phyloP scores from a whole-genome alignment of 164 flowering plant species.

The Hamamelis virginiana region DNA sequence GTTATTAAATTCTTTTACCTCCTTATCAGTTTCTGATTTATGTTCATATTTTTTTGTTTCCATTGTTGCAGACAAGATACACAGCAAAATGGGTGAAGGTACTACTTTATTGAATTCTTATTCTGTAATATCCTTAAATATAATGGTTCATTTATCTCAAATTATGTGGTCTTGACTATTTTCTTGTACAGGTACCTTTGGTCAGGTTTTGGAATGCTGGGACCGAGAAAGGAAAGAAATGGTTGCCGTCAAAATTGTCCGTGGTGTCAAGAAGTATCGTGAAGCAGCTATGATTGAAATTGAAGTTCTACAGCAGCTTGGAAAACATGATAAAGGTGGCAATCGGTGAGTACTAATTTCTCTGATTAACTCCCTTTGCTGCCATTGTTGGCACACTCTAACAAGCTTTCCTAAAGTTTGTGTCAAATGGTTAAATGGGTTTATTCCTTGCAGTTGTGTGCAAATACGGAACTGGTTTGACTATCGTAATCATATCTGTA shows the following conservation, averaged over 20 bases:
- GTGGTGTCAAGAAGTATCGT: conserved; percentile 85
- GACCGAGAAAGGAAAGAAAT: conserved; percentile 84
- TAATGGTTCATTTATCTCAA: not conserved
- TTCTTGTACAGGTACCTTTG: conserved; percentile 77
- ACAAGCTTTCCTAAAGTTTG: conserved; percentile 13
- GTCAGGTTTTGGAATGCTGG: conserved; percentile 98
- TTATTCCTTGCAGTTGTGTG: conserved; percentile 99
- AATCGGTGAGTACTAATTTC: conserved; percentile 57
- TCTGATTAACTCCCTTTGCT: not conserved
- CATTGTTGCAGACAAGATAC: conserved; percentile 62
- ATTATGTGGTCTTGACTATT: not conserved
- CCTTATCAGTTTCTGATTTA: conserved; percentile 1
- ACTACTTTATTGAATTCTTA: not conserved
- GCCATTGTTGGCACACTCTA: not conserved
- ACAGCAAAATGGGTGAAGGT: conserved; percentile 95
- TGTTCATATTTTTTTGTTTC: conserved; percentile 5
- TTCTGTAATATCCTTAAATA: not conserved
- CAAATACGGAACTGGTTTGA: conserved; percentile 99
- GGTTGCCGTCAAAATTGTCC: conserved; percentile 95
- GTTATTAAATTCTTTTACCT: not conserved
- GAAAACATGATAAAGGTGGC: conserved; percentile 75
- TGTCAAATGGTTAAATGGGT: conserved; percentile 59
- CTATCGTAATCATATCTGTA: conserved; percentile 99
- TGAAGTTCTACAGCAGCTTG: conserved; percentile 85
- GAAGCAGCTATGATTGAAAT: conserved; percentile 99